A percentile compares a stretch with the other conserved stretches of the same genome.
Conservation (phyloP, 192 early-diverging fungal genomes). For the Obelidium mucronatum region DNA sequence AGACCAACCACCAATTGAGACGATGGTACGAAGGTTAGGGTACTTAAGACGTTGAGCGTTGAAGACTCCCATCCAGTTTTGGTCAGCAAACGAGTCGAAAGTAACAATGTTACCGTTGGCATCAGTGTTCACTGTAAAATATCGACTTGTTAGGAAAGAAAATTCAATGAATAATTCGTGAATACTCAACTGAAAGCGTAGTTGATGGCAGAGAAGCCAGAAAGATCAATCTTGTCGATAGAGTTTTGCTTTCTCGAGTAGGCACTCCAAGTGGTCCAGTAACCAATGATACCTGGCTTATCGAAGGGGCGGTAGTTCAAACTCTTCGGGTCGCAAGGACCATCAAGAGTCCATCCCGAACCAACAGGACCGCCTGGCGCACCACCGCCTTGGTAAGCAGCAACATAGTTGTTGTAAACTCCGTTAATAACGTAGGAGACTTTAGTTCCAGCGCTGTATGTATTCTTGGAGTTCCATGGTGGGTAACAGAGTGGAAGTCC, state of each 20-base stretch:
- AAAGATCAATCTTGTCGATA: conserved; percentile 19
- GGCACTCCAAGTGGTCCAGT: conserved; percentile 21
- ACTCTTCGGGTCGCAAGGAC: background rate
- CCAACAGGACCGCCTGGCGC: background rate
- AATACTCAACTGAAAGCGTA: conserved; percentile 12
- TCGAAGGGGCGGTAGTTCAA: conserved; percentile 20
- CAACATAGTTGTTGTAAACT: conserved; percentile 4
- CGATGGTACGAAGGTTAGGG: too few species aligned
- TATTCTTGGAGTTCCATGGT: too few species aligned
- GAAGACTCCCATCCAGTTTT: too few species aligned
- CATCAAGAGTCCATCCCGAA: background rate
- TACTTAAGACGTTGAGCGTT: too few species aligned
- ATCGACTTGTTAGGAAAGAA: background rate
- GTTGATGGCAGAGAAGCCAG: conserved; percentile 15
- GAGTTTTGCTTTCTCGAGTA: conserved; percentile 6
- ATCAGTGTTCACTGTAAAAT: conserved; percentile 14
- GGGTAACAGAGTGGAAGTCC: background rate
- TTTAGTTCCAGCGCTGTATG: background rate
- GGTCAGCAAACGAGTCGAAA: conserved; percentile 24
- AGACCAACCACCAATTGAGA: conserved; percentile 32
- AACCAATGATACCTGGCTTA: too few species aligned
- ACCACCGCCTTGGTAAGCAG: conserved; percentile 19
- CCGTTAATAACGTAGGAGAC: conserved; percentile 30
- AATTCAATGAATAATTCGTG: background rate
- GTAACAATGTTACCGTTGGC: background rate